Conservation (phyloP, 768 basidiomycete genomes). For the Tylopilus sp. region DNA sequence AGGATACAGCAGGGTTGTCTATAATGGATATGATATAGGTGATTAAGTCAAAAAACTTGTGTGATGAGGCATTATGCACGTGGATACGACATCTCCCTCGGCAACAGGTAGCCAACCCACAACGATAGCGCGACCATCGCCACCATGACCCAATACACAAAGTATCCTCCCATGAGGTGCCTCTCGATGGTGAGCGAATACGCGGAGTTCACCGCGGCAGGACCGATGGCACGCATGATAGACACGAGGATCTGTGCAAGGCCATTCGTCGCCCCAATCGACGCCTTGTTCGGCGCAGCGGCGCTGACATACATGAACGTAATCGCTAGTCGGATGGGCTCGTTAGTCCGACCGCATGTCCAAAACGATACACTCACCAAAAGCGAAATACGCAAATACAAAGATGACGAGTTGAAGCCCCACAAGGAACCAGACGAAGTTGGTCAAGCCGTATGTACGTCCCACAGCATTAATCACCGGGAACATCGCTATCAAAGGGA, state of each 20-base stretch:
- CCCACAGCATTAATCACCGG: slow-evolving; percentile 40
- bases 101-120: slow-evolving; percentile 31
- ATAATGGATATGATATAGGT: too few relatives aligned
- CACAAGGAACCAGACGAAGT: slow-evolving; percentile 48
- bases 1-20: too few relatives aligned
- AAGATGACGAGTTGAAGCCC: slow-evolving; percentile 46
- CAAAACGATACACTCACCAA: slow-evolving; percentile 40
- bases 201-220: slow-evolving; percentile 23
- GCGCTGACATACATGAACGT: slow-evolving; percentile 68
- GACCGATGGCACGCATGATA: slow-evolving; percentile 28
- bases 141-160: slow-evolving; percentile 48
- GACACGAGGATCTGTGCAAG: slow-evolving; percentile 32
- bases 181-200: slow-evolving; percentile 26
- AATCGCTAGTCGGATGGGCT: slow-evolving; percentile 40
- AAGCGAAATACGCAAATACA: slow-evolving; percentile 47
- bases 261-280: slow-evolving; percentile 73
- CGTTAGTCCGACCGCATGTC: not conserved
- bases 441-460: slow-evolving; percentile 36
- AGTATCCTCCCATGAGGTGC: slow-evolving; percentile 48
- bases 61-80: too few relatives aligned
- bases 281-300: slow-evolving; percentile 64
- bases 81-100: slow-evolving; percentile 18
- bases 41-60: too few relatives aligned
- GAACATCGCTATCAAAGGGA: slow-evolving; percentile 45
- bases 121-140: slow-evolving; percentile 30